These are phyloP conservation scores for Mucor circinelloides DNA, from an alignment of 371 early-diverging fungal species.

Conservation along the genomic window DNA sequence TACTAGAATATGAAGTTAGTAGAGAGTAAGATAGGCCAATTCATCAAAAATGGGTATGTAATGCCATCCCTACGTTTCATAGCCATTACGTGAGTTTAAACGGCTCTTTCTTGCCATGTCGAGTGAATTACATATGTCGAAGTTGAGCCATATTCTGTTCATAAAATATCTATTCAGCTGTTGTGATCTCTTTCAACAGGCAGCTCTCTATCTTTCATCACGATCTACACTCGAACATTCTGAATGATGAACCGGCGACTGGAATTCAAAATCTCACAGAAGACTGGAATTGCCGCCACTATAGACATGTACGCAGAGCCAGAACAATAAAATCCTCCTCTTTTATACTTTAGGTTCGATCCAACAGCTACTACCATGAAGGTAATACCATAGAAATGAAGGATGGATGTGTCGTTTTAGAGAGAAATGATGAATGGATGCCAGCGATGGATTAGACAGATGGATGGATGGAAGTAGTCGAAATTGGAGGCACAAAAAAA, in stretches of 20 bases:
- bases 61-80: too few species aligned
- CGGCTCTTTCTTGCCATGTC: too few species aligned
- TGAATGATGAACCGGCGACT: neutral
- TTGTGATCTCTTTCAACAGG: too few species aligned
- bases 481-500: neutral
- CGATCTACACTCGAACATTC: too few species aligned
- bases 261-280: neutral
- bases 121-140: too few species aligned
- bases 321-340: slow-evolving; percentile 20
- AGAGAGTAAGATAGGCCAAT: too few species aligned
- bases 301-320: slow-evolving; percentile 1
- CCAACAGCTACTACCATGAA: slow-evolving; percentile 28
- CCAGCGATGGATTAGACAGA: neutral
- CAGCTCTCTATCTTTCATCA: too few species aligned
- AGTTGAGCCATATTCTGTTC: too few species aligned
- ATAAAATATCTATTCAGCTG: too few species aligned
- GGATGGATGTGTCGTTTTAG: neutral
- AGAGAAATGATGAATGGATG: neutral
- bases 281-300: neutral
- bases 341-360: slow-evolving; percentile 30
- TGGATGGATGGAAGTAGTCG: neutral
- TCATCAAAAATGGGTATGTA: too few species aligned
- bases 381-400: slow-evolving; percentile 2
- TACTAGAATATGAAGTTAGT: too few species aligned
- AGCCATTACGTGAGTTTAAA: too few species aligned